A percentile compares a stretch with the other conserved stretches of the same genome.
Conservation (phyloP, 2,329 filamentous ascomycete genomes). For the Diplodia corticola region DNA sequence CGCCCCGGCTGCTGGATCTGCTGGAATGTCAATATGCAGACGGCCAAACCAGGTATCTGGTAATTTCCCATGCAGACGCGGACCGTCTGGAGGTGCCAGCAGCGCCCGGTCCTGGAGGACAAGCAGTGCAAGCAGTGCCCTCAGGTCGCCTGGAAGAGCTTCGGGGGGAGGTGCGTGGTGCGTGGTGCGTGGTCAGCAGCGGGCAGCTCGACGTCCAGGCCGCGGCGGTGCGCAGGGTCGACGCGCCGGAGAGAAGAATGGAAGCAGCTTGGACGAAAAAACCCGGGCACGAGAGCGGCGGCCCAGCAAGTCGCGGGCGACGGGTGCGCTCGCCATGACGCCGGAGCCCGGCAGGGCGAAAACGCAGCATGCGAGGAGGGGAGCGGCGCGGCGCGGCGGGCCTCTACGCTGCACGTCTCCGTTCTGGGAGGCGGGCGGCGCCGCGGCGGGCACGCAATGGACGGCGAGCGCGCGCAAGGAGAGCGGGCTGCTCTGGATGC, state of each 20-base stretch:
- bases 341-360: slow-evolving; percentile 17
- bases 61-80: slow-evolving; percentile 19
- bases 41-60: slow-evolving; percentile 23
- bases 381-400: not conserved
- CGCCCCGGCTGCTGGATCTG: slow-evolving; percentile 17
- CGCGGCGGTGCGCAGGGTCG: not conserved
- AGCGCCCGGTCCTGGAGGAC: not conserved
- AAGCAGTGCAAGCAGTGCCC: not conserved
- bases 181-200: not conserved
- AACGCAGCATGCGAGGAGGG: slow-evolving; percentile 14
- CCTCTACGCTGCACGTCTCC: not conserved
- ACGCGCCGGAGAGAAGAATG: not conserved
- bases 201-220: too few species aligned
- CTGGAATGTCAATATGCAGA: slow-evolving; percentile 23
- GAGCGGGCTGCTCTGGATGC: not conserved
- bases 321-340: not conserved
- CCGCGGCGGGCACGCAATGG: not conserved
- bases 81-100: not conserved
- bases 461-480: not conserved
- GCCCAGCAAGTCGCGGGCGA: slow-evolving; percentile 1
- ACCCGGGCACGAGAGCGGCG: slow-evolving; percentile 6
- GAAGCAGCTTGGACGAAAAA: not conserved
- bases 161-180: too few species aligned
- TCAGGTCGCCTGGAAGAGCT: not conserved
- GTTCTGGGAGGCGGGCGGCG: not conserved